These are phyloP conservation scores for Kalmusia sp. DNA, from an alignment of 2,329 filamentous ascomycete species.

Conservation along the genomic window DNA sequence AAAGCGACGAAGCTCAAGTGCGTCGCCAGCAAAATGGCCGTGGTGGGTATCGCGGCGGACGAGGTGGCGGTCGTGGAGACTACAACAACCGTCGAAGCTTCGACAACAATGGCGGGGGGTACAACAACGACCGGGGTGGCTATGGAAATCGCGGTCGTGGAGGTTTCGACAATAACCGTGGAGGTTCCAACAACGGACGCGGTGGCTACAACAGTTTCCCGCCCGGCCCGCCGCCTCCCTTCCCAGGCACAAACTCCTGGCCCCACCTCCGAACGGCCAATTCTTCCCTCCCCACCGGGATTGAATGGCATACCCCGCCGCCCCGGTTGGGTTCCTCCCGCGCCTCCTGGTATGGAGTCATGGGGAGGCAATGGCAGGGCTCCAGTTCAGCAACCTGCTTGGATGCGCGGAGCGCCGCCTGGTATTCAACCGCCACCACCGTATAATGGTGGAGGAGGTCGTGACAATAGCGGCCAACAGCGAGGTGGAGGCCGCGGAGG, in stretches of 20 bases:
- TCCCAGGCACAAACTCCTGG: slow-evolving; percentile 26
- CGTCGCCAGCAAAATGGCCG: slow-evolving; percentile 71
- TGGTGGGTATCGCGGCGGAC: slow-evolving; percentile 70
- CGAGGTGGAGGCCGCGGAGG: too few relatives aligned
- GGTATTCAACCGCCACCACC: slow-evolving; percentile 26
- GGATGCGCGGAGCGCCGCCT: slow-evolving; percentile 29
- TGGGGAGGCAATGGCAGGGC: slow-evolving; percentile 20
- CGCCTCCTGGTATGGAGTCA: slow-evolving; percentile 11
- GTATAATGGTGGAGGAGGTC: slow-evolving; percentile 7
- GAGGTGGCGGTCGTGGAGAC: slow-evolving; percentile 45
- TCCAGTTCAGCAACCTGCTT: slow-evolving; percentile 23
- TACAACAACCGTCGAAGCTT: slow-evolving; percentile 25
- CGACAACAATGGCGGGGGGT: slow-evolving; percentile 27
- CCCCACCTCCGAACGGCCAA: slow-evolving; percentile 36
- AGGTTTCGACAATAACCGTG: slow-evolving; percentile 21
- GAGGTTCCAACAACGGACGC: slow-evolving; percentile 21
- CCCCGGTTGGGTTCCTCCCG: slow-evolving; percentile 39
- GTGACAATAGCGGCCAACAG: too few relatives aligned
- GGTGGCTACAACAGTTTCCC: slow-evolving; percentile 17
- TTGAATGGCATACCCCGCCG: too few relatives aligned
- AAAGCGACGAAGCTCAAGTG: slow-evolving; percentile 72
- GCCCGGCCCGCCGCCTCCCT: slow-evolving; percentile 11
- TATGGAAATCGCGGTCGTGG: slow-evolving; percentile 22
- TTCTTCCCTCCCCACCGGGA: slow-evolving; percentile 35
- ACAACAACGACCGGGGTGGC: slow-evolving; percentile 23